Base-by-base conservation (phyloP, 768 basidiomycete species). In the Boletellus ananas region DNA sequence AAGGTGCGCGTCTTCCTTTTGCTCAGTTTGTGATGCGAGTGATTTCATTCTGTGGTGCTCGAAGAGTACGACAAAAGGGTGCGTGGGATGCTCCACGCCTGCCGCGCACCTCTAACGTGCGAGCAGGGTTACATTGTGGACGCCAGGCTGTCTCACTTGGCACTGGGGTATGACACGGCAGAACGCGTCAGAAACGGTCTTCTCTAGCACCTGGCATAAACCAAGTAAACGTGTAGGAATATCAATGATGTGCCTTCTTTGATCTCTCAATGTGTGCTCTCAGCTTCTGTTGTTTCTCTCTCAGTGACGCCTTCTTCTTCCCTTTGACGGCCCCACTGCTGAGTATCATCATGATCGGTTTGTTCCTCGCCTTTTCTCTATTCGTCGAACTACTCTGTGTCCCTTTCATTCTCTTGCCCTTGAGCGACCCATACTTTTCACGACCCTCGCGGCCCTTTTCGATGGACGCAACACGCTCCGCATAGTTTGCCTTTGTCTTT, bases 341-440 rank as follows among this genome's bases (percentile, higher is more conserved):
- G 54, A 92, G 71, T 47, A 91, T 84, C 90, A 92, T 93, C 94
- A 95, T 94, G 57, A 95, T 79, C 21, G 94, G 94, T 68, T 97
- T 96, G 68, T 94, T 94, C 65, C 87, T 80, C 34, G 84, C 81
- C 80, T 96, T 96, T 72, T 95, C 90, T 63, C 83, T 77, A 68
- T 96, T 96, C 31, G 94, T 95, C 49, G 87, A 84, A 63, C 89
- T 91, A 68, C 90, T 92, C 51, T 85, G 82, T 11, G 74, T 70
- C 33, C 75, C 90, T 66, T 91, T 92, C 52, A 82, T 90, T 70
- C 90, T 87, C 75, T 94, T 94, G n/a, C 92, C 93, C 72, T 87
- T 95, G 57, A 80, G 71, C 34, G 88, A 89, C 18, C 90, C 90
- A 64, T 84, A 96, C 72, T 94, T 95, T 66, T 95, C 94, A 43